Evolutionary conservation across 345 rosid genomes (phyloP).

Genomic region (Euphorbia pulcherrima): DNA sequence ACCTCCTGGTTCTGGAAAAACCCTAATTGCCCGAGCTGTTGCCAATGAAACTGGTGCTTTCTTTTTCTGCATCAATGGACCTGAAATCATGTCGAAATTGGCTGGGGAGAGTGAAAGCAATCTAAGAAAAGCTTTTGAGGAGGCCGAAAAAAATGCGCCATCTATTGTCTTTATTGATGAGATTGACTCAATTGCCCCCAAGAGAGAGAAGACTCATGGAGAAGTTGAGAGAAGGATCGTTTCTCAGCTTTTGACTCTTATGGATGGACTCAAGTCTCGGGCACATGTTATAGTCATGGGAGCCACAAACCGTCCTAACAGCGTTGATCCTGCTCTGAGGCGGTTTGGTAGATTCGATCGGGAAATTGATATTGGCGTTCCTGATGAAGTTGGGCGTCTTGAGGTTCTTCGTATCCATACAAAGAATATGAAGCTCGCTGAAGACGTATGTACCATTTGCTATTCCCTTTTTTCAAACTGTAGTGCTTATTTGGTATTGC

Average conservation of each 20-base stretch:
- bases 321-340: constrained; percentile 89
- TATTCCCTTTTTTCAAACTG: not conserved
- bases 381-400: constrained; percentile 97
- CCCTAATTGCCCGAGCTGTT: constrained; percentile 93
- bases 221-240: constrained; percentile 98
- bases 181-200: constrained; percentile 93
- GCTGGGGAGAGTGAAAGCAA: constrained; percentile 99
- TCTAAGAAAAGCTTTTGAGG: constrained; percentile 93
- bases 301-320: constrained; percentile 97
- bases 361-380: constrained; percentile 94
- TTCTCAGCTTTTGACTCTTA: constrained; percentile 86
- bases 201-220: constrained; percentile 92
- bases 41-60: constrained; percentile 94
- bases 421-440: constrained; percentile 95
- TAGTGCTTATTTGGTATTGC: too few relatives aligned
- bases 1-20: constrained; percentile 48
- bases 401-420: constrained; percentile 98
- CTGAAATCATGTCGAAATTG: constrained; percentile 92
- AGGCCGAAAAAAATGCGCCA: constrained; percentile 97
- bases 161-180: constrained; percentile 92
- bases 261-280: constrained; percentile 91
- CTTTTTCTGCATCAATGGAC: constrained; percentile 94
- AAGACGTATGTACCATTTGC: constrained; percentile 50
- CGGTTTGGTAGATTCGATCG: constrained; percentile 94
- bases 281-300: constrained; percentile 95